These are phyloP conservation scores for Gastrolobium bilobum DNA, from an alignment of 306 rosid species.

Conservation along the genomic window DNA sequence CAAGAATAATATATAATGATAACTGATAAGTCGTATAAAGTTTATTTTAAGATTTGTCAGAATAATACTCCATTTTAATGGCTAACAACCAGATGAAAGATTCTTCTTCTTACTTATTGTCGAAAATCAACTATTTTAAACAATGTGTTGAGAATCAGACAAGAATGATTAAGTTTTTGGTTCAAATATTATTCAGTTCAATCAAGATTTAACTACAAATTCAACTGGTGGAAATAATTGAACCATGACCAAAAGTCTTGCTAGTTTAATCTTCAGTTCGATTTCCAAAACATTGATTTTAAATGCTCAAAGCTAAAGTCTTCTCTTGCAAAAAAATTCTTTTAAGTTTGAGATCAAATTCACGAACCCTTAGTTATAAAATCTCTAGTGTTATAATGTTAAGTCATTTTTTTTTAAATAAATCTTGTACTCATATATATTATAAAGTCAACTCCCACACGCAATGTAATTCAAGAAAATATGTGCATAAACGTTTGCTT, in stretches of 20 bases:
- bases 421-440: not conserved
- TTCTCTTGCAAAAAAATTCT: not conserved
- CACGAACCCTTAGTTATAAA: not conserved
- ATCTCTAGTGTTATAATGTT: not conserved
- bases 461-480: constrained; percentile 36
- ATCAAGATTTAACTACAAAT: not conserved
- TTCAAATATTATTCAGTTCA: not conserved
- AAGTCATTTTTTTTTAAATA: not conserved
- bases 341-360: constrained; percentile 8
- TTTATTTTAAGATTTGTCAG: not conserved
- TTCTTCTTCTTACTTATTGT: not conserved
- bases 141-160: not conserved
- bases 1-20: not conserved
- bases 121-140: constrained; percentile 15
- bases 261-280: not conserved
- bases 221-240: not conserved
- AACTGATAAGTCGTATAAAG: not conserved
- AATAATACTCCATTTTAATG: constrained; percentile 11
- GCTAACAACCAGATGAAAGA: not conserved
- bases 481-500: constrained; percentile 3
- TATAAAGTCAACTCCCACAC: constrained; percentile 42
- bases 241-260: not conserved
- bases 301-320: not conserved
- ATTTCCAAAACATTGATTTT: not conserved
- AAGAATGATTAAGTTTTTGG: too few species aligned